Base-by-base conservation (phyloP, 2,329 filamentous ascomycete genomes). In the Colletotrichum magnum region DNA sequence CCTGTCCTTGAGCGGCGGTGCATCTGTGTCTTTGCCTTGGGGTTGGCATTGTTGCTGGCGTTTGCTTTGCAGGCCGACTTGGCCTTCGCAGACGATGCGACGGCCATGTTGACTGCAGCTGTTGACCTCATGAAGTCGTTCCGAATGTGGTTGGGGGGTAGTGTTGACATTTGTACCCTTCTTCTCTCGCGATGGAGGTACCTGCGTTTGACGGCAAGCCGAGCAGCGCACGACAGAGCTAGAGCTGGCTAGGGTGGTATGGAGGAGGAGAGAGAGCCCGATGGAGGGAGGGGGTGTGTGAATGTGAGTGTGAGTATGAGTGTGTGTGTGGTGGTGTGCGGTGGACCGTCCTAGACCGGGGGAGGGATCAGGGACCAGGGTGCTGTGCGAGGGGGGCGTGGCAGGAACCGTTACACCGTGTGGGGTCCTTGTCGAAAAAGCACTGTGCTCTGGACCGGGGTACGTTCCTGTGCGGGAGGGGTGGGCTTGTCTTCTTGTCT, bases 1-100 rank as follows among this genome's bases (percentile, higher is more conserved):
- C 95, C 95, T 90, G 94, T 97, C 83, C 95, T 91, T 82, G 95
- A 98, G 78, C 95, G 90, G 80, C 94, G 91, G 82, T 98, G 95
- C 91, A 96, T 94, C 86, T 97, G 95, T 77, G 90, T 84, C 82
- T 93, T 92, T 78, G 88, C 84, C 83, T 93, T 94, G 72, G 89
- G 80, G 76, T 85, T 84, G 75, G 83, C 83, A 81, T 84, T 80
- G 74, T 75, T 85, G 32, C 32, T 36, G 62, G n/a, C 51, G 78
- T 75, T 81, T 72, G 84, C 79, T 80, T 89, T 90, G 61, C 85
- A 81, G 77, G 85, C 83, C 78, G 85, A 74, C 82, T 90, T 90
- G 77, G 86, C 79, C 83, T 91, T 91, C 74, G 83, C 78, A 71
- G 86, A 81, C 80, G 88, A 85, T 80, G 88, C 82, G 77, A 87